Evolutionary conservation across 2,329 filamentous ascomycete species (phyloP).

Genomic region (Spiromastix sp.): DNA sequence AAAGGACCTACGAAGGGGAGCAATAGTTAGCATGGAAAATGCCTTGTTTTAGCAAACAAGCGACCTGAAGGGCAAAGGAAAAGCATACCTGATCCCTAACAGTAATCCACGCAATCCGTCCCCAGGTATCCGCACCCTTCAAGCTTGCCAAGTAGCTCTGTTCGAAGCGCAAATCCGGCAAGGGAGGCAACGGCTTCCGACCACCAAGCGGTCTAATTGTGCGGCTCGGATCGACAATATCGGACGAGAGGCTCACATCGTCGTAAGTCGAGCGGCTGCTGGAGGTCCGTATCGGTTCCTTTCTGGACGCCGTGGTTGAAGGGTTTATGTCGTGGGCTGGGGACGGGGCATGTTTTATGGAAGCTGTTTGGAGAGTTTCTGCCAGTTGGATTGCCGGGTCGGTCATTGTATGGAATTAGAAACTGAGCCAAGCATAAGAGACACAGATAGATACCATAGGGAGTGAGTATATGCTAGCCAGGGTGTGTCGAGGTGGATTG

Average conservation of each 20-base stretch:
- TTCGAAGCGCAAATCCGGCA: conserved; percentile 84
- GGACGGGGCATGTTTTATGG: conserved; percentile 64
- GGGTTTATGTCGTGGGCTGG: conserved; percentile 68
- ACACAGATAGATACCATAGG: too few relatives aligned
- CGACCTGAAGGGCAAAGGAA: background rate
- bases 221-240: conserved; percentile 32
- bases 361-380: conserved; percentile 69
- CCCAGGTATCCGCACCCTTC: conserved; percentile 65
- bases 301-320: conserved; percentile 60
- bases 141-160: conserved; percentile 96
- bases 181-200: conserved; percentile 51
- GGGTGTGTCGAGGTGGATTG: too few relatives aligned
- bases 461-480: too few relatives aligned
- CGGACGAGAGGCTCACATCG: conserved; percentile 37
- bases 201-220: conserved; percentile 27
- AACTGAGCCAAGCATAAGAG: too few relatives aligned
- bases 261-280: conserved; percentile 12
- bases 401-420: conserved; percentile 45
- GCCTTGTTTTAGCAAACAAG: background rate
- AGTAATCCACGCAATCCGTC: conserved; percentile 74
- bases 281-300: conserved; percentile 46
- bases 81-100: conserved; percentile 67
- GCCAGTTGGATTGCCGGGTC: conserved; percentile 58
- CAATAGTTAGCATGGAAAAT: background rate
- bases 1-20: conserved; percentile 51